These are phyloP conservation scores for Cercospora sesami DNA, from an alignment of 2,329 filamentous ascomycete species.

Conservation along the genomic window DNA sequence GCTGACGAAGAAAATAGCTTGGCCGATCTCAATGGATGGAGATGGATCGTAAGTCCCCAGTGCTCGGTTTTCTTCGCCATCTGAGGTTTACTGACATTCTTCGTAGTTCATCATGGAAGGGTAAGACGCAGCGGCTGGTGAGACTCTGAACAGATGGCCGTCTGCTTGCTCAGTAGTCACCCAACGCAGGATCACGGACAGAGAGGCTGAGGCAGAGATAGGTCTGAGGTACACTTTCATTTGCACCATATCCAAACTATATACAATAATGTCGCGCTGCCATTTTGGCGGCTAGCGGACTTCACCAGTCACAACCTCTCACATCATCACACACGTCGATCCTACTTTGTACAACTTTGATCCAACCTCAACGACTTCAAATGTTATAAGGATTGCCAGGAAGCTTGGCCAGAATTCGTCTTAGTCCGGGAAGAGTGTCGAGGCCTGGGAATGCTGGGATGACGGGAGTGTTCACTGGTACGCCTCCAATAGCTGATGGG, in stretches of 20 bases:
- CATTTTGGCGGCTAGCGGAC: not conserved
- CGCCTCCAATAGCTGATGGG: conserved; percentile 4
- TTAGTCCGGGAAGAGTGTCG: conserved; percentile 8
- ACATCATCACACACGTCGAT: not conserved
- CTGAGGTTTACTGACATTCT: conserved; percentile 7
- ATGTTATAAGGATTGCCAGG: not conserved
- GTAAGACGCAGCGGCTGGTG: not conserved
- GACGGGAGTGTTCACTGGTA: conserved; percentile 6
- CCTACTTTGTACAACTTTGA: not conserved
- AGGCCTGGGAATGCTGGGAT: conserved; percentile 13
- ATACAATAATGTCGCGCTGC: not conserved
- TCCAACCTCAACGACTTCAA: not conserved
- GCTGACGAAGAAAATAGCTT: conserved; percentile 43
- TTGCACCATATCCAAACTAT: not conserved
- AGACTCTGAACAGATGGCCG: not conserved
- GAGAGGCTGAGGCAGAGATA: not conserved
- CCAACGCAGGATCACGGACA: not conserved
- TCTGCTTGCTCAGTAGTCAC: not conserved
- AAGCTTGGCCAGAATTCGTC: not conserved
- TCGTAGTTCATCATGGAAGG: conserved; percentile 44
- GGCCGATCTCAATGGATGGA: conserved; percentile 45
- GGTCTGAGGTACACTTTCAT: not conserved
- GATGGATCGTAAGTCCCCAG: conserved; percentile 39
- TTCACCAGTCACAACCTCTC: not conserved
- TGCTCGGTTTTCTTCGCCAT: not conserved